Evolutionary conservation across 2,329 filamentous ascomycete genomes (phyloP), one percentile per base, ranked within the genome.

Genomic region (Delphinella strobiligena): DNA sequence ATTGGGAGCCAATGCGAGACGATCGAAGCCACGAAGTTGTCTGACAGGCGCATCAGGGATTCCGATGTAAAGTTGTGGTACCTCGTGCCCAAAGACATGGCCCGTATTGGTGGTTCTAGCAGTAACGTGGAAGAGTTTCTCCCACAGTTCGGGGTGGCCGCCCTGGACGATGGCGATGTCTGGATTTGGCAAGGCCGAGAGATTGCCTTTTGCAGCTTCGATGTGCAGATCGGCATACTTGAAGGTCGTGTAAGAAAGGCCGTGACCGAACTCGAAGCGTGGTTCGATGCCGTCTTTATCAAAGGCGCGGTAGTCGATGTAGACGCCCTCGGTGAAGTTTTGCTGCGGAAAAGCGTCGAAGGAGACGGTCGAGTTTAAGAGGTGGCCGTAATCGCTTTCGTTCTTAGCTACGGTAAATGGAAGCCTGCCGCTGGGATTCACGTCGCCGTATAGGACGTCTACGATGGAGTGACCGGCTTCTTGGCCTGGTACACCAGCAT

Each of bases 401-500:
- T 68, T 69, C 54, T 79, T 82, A 7, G 82, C 85, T 37, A 94
- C 81, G 0, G 86, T 93, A 61, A 91, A 95, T 0, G 88, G 88
- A 1, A 95, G 65, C 41, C 81, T 80, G n/a, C 88, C 87, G 37
- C 76, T 85, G 0, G 80, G 79, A 49, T 85, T 89, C 12, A 78
- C 69, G 16, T 80, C 72, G 5, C 87, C 88, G 42, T 88, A 84
- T 2, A 94, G 65, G 1, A 94, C 70, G 49, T 93, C 83, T 2
- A 75, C 74, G 4, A 95, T 68, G 0, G 87, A 84, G 45, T 84
- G 80, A 7, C 88, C 88, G 32, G 82, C 87, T 57, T 94, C 87
- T 54, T 93, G 78, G 1, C 87, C 86, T 0, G 88, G 88, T 1
- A 94, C 67, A 51, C 93, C 83, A n/a, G 84, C 85, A 39, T 91